Evolutionary conservation across 768 basidiomycete species (phyloP).

Genomic region (Podaxis carcinomalis): DNA sequence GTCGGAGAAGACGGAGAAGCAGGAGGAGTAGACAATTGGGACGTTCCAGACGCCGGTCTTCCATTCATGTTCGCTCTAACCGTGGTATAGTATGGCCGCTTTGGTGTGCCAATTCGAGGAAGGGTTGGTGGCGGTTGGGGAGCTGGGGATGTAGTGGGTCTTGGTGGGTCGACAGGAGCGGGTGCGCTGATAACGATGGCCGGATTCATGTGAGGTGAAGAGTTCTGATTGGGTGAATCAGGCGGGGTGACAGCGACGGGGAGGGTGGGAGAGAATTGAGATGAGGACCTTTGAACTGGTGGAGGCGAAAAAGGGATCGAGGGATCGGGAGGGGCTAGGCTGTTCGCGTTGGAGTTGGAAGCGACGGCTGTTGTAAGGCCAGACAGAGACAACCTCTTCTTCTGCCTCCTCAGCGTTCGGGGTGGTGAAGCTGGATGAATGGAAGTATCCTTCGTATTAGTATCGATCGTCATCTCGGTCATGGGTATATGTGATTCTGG

Average conservation of each 20-base stretch:
- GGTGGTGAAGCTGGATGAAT: background rate
- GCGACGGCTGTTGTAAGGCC: background rate
- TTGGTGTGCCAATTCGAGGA: conserved; percentile 14
- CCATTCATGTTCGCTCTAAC: conserved; percentile 9
- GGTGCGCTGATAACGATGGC: conserved; percentile 1
- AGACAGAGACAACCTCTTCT: conserved; percentile 7
- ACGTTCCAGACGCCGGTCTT: background rate
- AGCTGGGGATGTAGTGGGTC: background rate
- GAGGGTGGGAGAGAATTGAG: background rate
- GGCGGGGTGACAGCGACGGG: background rate
- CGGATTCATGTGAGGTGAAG: background rate
- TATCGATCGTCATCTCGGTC: background rate
- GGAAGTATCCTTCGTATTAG: background rate
- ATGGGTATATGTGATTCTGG: background rate
- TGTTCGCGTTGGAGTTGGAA: background rate
- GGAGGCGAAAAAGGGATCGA: background rate
- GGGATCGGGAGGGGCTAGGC: background rate
- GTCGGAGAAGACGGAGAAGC: background rate
- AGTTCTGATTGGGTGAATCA: background rate
- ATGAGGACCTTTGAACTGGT: background rate
- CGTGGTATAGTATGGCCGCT: conserved; percentile 16
- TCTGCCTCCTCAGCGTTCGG: conserved; percentile 5
- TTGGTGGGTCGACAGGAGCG: background rate
- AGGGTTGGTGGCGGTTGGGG: background rate
- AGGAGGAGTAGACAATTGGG: conserved; percentile 12